These are phyloP conservation scores for Phlegmacium glaucopus DNA, from an alignment of 768 basidiomycete genomes.

Conservation along the genomic window DNA sequence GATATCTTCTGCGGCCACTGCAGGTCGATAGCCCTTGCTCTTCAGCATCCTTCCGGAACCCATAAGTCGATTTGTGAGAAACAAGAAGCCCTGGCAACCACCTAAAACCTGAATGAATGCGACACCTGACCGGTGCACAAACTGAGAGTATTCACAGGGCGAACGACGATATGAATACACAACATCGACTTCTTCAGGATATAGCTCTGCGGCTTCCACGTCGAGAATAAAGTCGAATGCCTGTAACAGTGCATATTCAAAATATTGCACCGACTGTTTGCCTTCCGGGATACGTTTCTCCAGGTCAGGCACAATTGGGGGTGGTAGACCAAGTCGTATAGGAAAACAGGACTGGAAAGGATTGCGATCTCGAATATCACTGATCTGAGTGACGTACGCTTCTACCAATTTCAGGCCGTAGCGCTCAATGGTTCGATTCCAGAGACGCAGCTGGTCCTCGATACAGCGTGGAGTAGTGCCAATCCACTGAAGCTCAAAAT, in stretches of 20 bases:
- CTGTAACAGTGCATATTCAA: slow-evolving; percentile 75
- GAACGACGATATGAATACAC: slow-evolving; percentile 86
- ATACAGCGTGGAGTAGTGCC: slow-evolving; percentile 90
- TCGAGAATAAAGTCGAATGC: slow-evolving; percentile 82
- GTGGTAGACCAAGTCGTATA: slow-evolving; percentile 70
- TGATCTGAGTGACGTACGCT: slow-evolving; percentile 88
- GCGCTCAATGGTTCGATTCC: slow-evolving; percentile 79
- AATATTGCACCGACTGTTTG: slow-evolving; percentile 64
- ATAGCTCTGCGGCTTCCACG: slow-evolving; percentile 73
- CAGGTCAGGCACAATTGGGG: slow-evolving; percentile 67
- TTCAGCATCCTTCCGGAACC: slow-evolving; percentile 62
- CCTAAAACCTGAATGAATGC: slow-evolving; percentile 89
- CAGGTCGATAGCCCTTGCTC: slow-evolving; percentile 52
- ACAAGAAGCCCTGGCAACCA: slow-evolving; percentile 76
- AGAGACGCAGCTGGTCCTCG: slow-evolving; percentile 80
- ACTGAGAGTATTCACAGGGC: slow-evolving; percentile 81
- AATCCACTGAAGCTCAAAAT: slow-evolving; percentile 97
- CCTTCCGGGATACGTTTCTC: slow-evolving; percentile 67
- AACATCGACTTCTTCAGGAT: slow-evolving; percentile 80
- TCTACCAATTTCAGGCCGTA: slow-evolving; percentile 93
- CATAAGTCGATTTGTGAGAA: slow-evolving; percentile 86
- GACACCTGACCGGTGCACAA: slow-evolving; percentile 85
- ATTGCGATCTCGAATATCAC: slow-evolving; percentile 79
- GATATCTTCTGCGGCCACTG: slow-evolving; percentile 59
- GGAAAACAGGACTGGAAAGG: slow-evolving; percentile 92